Percentiles rank a stretch among this genome's conserved stretches.
These are phyloP conservation scores for Vickermania spadyakhi DNA, from an alignment of 208 protist species.

Conservation along the genomic window DNA sequence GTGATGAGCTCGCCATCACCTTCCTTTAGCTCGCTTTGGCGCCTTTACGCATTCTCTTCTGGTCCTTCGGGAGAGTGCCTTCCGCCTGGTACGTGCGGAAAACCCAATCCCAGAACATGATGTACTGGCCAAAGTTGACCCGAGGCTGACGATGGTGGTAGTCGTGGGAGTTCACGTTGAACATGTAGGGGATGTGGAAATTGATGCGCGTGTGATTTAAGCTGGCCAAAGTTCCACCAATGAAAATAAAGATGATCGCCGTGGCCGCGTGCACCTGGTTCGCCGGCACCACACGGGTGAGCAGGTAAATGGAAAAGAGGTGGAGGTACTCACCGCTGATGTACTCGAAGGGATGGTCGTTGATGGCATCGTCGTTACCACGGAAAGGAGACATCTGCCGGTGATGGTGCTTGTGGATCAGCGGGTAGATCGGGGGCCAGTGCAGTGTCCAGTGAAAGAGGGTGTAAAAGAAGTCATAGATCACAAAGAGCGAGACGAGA, in stretches of 20 bases:
- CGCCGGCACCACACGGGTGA: conserved; percentile 34
- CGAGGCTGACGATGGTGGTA: conserved; percentile 82
- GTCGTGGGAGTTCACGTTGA: conserved; percentile 82
- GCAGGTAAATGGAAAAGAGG: conserved; percentile 64
- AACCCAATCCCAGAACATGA: conserved; percentile 89
- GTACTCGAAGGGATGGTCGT: conserved; percentile 90
- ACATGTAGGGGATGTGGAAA: conserved; percentile 68
- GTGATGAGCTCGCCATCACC: too few species aligned
- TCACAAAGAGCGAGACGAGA: conserved; percentile 46
- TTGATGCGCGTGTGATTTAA: conserved; percentile 89
- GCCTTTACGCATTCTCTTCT: background rate
- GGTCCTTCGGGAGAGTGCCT: conserved; percentile 14
- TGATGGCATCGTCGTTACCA: conserved; percentile 86
- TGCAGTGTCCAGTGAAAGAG: conserved; percentile 84
- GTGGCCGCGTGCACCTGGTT: conserved; percentile 62
- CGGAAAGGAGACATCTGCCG: conserved; percentile 83
- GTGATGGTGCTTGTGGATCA: conserved; percentile 90
- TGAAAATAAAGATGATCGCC: conserved; percentile 59
- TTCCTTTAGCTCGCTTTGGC: conserved; percentile 1
- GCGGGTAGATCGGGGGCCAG: conserved; percentile 69
- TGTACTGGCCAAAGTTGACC: conserved; percentile 90
- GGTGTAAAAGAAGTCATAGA: conserved; percentile 91
- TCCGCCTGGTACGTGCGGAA: conserved; percentile 74
- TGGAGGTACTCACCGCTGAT: conserved; percentile 85
- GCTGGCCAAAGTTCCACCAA: conserved; percentile 76